A percentile compares a stretch with the other conserved stretches of the same genome.
phyloP scores from a whole-genome alignment of 768 basidiomycete species.

The Termitomyces sp. region DNA sequence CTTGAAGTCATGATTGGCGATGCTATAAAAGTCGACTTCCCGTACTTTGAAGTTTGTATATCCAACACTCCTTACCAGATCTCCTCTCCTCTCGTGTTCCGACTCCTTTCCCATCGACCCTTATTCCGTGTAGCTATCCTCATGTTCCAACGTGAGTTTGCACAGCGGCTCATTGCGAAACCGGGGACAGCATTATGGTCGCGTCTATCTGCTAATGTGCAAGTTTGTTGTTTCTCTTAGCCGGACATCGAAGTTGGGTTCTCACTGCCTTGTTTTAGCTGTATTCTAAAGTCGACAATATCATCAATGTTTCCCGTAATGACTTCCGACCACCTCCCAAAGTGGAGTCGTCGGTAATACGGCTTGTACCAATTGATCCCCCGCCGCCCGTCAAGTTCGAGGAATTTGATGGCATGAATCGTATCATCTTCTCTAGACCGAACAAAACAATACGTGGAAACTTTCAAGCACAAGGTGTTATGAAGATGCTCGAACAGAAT shows the following conservation, averaged over 20 bases:
- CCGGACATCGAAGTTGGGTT: background rate
- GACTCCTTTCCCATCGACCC: slow-evolving; percentile 93
- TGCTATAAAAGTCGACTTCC: slow-evolving; percentile 96
- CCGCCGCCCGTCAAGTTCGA: slow-evolving; percentile 95
- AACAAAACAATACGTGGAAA: slow-evolving; percentile 90
- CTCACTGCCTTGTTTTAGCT: slow-evolving; percentile 35
- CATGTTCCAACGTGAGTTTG: slow-evolving; percentile 99
- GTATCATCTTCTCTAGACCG: slow-evolving; percentile 85
- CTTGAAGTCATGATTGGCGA: slow-evolving; percentile 95
- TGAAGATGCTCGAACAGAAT: slow-evolving; percentile 92
- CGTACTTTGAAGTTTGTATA: slow-evolving; percentile 99
- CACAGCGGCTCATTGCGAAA: slow-evolving; percentile 82
- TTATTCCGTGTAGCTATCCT: slow-evolving; percentile 92
- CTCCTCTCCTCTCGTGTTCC: slow-evolving; percentile 96
- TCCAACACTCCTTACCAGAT: slow-evolving; percentile 99
- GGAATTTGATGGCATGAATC: slow-evolving; percentile 93
- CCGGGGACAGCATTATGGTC: slow-evolving; percentile 90
- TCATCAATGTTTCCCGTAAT: slow-evolving; percentile 95
- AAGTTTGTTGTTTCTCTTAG: slow-evolving; percentile 31
- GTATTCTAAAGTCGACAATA: slow-evolving; percentile 92
- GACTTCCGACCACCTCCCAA: slow-evolving; percentile 95
- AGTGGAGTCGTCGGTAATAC: slow-evolving; percentile 91
- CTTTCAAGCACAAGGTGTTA: slow-evolving; percentile 92
- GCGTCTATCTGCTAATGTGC: slow-evolving; percentile 92
- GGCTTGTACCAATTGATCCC: slow-evolving; percentile 88